These are phyloP conservation scores for Aspergillus amoenus DNA, from an alignment of 2,329 filamentous ascomycete species.

Conservation along the genomic window DNA sequence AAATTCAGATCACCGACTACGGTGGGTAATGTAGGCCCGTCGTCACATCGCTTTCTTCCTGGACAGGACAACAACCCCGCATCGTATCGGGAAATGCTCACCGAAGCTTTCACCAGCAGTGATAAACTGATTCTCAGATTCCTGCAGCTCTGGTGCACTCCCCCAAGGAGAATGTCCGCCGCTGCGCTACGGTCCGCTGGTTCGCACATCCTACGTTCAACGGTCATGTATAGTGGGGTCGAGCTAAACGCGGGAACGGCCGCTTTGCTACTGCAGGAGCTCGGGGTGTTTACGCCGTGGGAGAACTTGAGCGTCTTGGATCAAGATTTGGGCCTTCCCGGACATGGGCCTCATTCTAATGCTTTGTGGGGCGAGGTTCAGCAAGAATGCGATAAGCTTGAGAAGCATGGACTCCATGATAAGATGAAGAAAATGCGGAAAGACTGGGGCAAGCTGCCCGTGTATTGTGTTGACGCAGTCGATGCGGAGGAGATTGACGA, in stretches of 20 bases:
- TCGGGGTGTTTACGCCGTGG: constrained; percentile 61
- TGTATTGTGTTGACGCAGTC: constrained; percentile 60
- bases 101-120: constrained; percentile 45
- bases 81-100: constrained; percentile 32
- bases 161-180: constrained; percentile 38
- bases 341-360: constrained; percentile 35
- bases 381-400: constrained; percentile 25
- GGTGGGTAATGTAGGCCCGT: constrained; percentile 44
- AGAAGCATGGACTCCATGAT: constrained; percentile 45
- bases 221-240: constrained; percentile 54
- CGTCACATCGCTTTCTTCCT: constrained; percentile 28
- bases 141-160: constrained; percentile 52
- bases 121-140: constrained; percentile 58
- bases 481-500: constrained; percentile 62
- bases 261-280: constrained; percentile 58
- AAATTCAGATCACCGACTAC: constrained; percentile 43
- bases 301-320: constrained; percentile 55
- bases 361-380: constrained; percentile 31
- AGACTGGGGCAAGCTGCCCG: constrained; percentile 57
- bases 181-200: constrained; percentile 50
- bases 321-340: constrained; percentile 53
- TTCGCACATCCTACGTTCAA: constrained; percentile 56
- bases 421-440: constrained; percentile 56
- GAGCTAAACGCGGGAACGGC: constrained; percentile 40
- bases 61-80: constrained; percentile 27